Conservation (phyloP, 179 eudicot species). For the Patellifolia procumbens region DNA sequence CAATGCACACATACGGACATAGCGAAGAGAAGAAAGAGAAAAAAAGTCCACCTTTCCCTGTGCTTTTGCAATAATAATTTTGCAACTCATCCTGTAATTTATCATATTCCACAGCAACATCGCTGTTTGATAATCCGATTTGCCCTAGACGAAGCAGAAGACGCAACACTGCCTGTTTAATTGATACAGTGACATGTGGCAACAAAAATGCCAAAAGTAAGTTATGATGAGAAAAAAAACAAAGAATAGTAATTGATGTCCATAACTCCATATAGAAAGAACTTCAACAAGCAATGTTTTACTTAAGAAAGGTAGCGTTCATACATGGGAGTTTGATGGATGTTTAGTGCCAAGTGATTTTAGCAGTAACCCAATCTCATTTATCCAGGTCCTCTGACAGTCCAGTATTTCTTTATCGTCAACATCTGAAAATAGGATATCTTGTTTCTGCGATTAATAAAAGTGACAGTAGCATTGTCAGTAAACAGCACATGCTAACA, state of each 20-base stretch:
- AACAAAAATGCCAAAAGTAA: not conserved
- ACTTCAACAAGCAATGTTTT: conserved; percentile 5
- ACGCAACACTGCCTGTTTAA: conserved; percentile 61
- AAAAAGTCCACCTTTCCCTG: conserved; percentile 46
- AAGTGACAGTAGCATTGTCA: conserved; percentile 9
- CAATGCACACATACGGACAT: not conserved
- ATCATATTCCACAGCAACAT: conserved; percentile 62
- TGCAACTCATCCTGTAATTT: conserved; percentile 53
- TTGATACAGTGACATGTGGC: not conserved
- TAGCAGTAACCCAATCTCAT: conserved; percentile 65
- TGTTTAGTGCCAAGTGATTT: conserved; percentile 54
- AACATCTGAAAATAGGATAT: conserved; percentile 40
- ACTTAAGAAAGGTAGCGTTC: conserved; percentile 8
- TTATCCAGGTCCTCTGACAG: conserved; percentile 66
- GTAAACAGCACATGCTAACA: conserved; percentile 6
- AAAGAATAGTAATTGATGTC: not conserved
- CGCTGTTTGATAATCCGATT: conserved; percentile 45
- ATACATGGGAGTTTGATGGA: conserved; percentile 61
- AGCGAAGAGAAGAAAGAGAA: not conserved
- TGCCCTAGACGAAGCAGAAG: conserved; percentile 80
- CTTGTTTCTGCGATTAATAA: conserved; percentile 47
- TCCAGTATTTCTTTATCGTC: conserved; percentile 46
- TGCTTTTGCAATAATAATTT: conserved; percentile 51
- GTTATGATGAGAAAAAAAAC: conserved; percentile 14
- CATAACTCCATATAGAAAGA: not conserved